Conservation (phyloP, 1,284 basidiomycete genomes). For the Sanghuangporus sanghuang region DNA sequence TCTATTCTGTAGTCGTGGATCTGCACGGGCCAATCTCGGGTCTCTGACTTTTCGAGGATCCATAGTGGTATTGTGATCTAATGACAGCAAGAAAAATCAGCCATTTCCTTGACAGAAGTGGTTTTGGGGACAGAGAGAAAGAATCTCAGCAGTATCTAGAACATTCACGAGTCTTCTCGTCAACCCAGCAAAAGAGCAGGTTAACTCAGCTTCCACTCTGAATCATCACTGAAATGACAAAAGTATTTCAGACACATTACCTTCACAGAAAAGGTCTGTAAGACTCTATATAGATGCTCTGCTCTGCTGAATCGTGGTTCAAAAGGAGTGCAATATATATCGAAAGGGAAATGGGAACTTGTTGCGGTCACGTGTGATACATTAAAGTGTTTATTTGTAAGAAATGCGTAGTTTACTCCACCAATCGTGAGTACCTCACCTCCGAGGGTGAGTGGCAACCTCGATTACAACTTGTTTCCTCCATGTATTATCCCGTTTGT, state of each 20-base stretch:
- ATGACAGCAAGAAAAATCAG: constrained; percentile 1
- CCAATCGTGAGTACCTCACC: too few relatives aligned
- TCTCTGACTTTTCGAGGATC: constrained; percentile 76
- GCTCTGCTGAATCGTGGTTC: too few relatives aligned
- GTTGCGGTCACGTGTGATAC: not conserved
- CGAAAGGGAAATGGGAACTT: not conserved
- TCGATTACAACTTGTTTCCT: too few relatives aligned
- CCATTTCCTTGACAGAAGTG: not conserved
- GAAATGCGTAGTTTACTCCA: too few relatives aligned
- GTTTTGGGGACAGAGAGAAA: constrained; percentile 17
- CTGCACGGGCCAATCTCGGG: constrained; percentile 64
- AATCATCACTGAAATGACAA: constrained; percentile 52
- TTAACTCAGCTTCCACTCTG: constrained; percentile 83
- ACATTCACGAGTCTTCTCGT: constrained; percentile 68
- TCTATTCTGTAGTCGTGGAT: constrained; percentile 55
- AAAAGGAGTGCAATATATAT: not conserved
- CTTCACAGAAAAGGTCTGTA: not conserved
- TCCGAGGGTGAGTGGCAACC: too few relatives aligned
- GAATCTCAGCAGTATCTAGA: constrained; percentile 84
- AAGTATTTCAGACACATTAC: not conserved
- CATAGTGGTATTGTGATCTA: constrained; percentile 38
- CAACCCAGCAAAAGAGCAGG: constrained; percentile 55
- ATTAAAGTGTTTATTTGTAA: too few relatives aligned
- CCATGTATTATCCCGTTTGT: too few relatives aligned
- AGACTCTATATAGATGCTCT: too few relatives aligned